Evolutionary conservation across 345 rosid species (phyloP).

Genomic region (Litchi chinensis): DNA sequence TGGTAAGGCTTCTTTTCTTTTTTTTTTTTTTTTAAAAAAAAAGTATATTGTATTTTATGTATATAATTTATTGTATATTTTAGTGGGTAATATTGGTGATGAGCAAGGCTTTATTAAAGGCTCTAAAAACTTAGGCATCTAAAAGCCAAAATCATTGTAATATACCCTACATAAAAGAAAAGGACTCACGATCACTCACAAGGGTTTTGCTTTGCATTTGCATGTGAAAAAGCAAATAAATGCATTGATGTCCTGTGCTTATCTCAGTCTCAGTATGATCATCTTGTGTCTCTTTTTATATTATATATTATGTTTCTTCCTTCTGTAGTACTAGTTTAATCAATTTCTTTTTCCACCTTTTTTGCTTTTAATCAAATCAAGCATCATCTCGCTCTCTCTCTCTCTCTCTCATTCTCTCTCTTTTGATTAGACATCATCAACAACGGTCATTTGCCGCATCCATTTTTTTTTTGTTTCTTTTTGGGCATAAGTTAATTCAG

Average conservation of each 20-base stretch:
- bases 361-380: too few relatives aligned
- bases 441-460: too few relatives aligned
- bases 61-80: background rate
- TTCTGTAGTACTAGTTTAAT: background rate
- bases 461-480: too few relatives aligned
- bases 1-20: background rate
- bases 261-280: background rate
- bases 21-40: too few relatives aligned
- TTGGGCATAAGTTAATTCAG: too few relatives aligned
- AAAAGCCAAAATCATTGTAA: slow-evolving; percentile 12
- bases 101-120: background rate
- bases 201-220: slow-evolving; percentile 11
- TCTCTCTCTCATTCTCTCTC: too few relatives aligned
- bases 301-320: too few relatives aligned
- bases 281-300: background rate
- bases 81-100: slow-evolving; percentile 6
- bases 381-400: too few relatives aligned
- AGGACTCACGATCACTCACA: slow-evolving; percentile 18
- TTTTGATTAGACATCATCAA: too few relatives aligned
- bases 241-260: background rate
- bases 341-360: background rate
- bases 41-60: background rate
- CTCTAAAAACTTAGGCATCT: slow-evolving; percentile 3
- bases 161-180: background rate
- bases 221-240: slow-evolving; percentile 21